Evolutionary conservation across 495 filamentous ascomycete genomes (phyloP).

Genomic region (Daldinia loculata): DNA sequence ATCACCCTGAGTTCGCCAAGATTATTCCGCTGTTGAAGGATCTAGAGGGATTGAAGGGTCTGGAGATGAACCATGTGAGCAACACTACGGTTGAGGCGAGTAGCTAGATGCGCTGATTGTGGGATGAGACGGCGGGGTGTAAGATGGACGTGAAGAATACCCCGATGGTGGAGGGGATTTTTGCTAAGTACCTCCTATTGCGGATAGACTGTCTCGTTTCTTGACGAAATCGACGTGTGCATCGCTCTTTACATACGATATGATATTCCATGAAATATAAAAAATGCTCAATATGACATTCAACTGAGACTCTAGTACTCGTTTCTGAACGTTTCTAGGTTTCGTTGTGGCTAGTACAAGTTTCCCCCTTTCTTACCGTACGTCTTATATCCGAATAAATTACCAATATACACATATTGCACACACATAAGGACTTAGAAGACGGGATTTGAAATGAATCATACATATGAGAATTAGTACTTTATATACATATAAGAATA

Average conservation of each 20-base stretch:
- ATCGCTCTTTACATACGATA: not conserved
- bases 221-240: not conserved
- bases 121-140: not conserved
- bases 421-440: no score
- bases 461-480: not conserved
- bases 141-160: not conserved
- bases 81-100: constrained; percentile 15
- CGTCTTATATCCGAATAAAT: not conserved
- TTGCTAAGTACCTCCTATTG: not conserved
- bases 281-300: not conserved
- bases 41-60: constrained; percentile 21
- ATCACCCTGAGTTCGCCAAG: constrained; percentile 56
- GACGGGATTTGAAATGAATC: not conserved
- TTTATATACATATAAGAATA: constrained; percentile 1
- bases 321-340: not conserved
- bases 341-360: not conserved
- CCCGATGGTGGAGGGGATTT: not conserved
- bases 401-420: no score
- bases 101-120: not conserved
- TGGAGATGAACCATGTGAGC: constrained; percentile 31
- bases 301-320: not conserved
- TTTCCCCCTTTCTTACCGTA: not conserved
- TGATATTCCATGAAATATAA: not conserved
- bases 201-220: not conserved
- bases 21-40: constrained; percentile 2